Conservation (phyloP, 2,329 filamentous ascomycete genomes). For the Cryphonectria radicalis region DNA sequence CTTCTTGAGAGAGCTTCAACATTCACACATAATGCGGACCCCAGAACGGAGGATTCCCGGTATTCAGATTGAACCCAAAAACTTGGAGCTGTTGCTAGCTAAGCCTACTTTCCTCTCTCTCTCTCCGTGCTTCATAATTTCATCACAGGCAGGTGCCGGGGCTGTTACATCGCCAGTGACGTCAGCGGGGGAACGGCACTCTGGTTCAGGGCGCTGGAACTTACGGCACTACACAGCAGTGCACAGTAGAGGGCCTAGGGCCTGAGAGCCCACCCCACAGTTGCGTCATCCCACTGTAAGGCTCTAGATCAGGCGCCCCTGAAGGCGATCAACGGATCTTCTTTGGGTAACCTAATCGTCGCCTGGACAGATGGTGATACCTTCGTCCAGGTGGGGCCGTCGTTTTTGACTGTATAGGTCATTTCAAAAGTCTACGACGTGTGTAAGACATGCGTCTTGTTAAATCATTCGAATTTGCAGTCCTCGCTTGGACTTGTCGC, state of each 20-base stretch:
- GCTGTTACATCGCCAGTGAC: slow-evolving; percentile 1
- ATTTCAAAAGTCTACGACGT: not conserved
- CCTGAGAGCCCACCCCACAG: not conserved
- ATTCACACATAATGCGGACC: not conserved
- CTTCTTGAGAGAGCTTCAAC: not conserved
- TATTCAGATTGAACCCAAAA: not conserved
- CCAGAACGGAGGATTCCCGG: not conserved
- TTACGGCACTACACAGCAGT: no score
- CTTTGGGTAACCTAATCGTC: not conserved
- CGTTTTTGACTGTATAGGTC: not conserved
- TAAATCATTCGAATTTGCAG: no score
- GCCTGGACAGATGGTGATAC: not conserved
- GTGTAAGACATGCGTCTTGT: no score
- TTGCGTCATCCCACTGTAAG: slow-evolving; percentile 10
- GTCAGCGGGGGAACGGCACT: not conserved
- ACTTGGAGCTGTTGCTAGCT: slow-evolving; percentile 6
- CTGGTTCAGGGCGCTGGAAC: not conserved
- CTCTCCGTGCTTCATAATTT: not conserved
- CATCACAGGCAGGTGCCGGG: not conserved
- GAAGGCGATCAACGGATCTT: not conserved
- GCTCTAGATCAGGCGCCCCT: not conserved
- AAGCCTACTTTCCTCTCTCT: not conserved
- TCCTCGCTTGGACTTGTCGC: no score
- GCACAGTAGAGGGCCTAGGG: not conserved
- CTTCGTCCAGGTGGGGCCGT: slow-evolving; percentile 5